Conservation (phyloP, 2,329 filamentous ascomycete genomes). For the Simplicillium sp. region DNA sequence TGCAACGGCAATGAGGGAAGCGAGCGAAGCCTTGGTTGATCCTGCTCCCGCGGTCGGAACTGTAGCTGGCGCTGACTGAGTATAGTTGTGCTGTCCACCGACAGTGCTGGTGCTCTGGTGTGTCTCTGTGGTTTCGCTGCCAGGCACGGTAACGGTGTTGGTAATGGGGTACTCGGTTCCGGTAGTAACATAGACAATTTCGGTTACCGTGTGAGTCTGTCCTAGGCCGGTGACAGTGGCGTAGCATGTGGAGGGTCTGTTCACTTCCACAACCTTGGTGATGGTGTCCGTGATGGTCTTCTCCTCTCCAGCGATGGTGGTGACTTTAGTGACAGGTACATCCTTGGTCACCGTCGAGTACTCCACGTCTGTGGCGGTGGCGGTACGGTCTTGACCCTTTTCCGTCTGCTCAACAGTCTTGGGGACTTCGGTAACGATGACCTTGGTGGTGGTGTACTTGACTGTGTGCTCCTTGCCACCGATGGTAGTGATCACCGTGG, state of each 20-base stretch:
- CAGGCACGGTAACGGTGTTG: too few species aligned
- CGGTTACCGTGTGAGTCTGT: too few species aligned
- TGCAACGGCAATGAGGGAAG: too few species aligned
- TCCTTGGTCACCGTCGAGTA: conserved; percentile 35
- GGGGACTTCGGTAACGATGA: conserved; percentile 20
- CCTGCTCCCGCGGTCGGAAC: too few species aligned
- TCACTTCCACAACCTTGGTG: conserved; percentile 16
- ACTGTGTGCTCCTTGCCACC: conserved; percentile 23
- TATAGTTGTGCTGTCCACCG: too few species aligned
- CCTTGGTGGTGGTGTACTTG: conserved; percentile 26
- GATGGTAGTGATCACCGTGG: conserved; percentile 34
- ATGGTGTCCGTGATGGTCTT: conserved; percentile 16
- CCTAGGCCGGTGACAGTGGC: too few species aligned
- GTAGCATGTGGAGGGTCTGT: conserved; percentile 9
- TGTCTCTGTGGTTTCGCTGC: too few species aligned
- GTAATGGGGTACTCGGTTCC: too few species aligned
- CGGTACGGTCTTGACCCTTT: conserved; percentile 5
- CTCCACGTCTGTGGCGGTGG: conserved; percentile 8
- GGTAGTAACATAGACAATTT: too few species aligned
- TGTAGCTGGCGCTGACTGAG: too few species aligned
- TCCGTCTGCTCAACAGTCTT: conserved; percentile 24
- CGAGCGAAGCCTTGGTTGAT: too few species aligned
- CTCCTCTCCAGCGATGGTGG: conserved; percentile 17
- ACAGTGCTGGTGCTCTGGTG: too few species aligned
- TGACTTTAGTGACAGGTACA: conserved; percentile 30